Percentiles rank a stretch among this genome's conserved stretches.
Evolutionary conservation across 805 yeast genomes (phyloP).

Genomic region (Starmerella sp.): DNA sequence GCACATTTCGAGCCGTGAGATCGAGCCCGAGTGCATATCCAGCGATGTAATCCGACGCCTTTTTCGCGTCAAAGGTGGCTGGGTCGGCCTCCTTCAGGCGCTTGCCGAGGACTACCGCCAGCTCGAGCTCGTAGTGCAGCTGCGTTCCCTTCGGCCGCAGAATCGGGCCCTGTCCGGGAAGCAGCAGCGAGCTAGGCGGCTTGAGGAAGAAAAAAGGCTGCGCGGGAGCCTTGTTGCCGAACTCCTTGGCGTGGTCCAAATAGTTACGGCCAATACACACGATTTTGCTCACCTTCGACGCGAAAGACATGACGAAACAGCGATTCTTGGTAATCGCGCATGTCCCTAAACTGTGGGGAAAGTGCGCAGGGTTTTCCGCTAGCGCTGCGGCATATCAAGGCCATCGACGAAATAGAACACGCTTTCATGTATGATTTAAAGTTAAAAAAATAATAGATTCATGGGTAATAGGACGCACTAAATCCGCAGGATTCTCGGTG

Average conservation of each 20-base stretch:
- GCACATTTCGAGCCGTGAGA: constrained; percentile 91
- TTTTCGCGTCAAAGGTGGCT: constrained; percentile 43
- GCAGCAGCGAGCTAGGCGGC: constrained; percentile 69
- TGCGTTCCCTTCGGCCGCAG: constrained; percentile 68
- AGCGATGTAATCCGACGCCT: constrained; percentile 66
- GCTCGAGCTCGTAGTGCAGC: constrained; percentile 88
- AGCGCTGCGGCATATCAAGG: too few species aligned
- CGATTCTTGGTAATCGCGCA: constrained; percentile 1
- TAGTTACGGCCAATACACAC: constrained; percentile 95
- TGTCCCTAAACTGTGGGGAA: background rate
- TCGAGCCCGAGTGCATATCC: constrained; percentile 89
- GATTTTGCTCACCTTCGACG: constrained; percentile 41
- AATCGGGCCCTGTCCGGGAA: constrained; percentile 61
- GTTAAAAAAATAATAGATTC: background rate
- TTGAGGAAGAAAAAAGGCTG: constrained; percentile 90
- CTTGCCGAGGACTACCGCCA: constrained; percentile 65
- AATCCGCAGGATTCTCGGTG: too few species aligned
- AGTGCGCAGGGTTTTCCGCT: too few species aligned
- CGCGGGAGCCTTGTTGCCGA: constrained; percentile 67
- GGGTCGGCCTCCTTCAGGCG: constrained; percentile 52
- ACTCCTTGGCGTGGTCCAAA: constrained; percentile 89
- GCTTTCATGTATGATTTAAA: background rate
- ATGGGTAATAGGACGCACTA: too few species aligned
- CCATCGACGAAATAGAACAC: background rate
- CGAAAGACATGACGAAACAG: constrained; percentile 13